Conservation (phyloP, 2,329 filamentous ascomycete species). For the Drechslera avenae region DNA sequence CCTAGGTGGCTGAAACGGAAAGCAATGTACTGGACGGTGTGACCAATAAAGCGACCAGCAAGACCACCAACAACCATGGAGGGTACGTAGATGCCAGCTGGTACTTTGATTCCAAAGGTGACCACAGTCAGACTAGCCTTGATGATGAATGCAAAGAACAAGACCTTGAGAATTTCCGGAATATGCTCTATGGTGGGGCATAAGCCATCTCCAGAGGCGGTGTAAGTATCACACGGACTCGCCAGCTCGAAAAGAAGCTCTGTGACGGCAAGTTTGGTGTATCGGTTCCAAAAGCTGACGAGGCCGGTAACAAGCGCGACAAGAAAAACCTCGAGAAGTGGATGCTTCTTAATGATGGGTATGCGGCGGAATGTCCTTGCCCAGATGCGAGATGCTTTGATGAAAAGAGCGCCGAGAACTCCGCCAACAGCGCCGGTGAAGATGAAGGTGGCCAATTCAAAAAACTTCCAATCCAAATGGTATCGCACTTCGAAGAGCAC, state of each 20-base stretch:
- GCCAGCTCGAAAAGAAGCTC: conserved; percentile 90
- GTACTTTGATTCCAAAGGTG: conserved; percentile 95
- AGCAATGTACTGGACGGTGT: conserved; percentile 81
- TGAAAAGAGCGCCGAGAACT: conserved; percentile 85
- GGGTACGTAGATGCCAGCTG: conserved; percentile 95
- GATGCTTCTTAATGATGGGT: conserved; percentile 76
- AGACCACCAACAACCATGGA: conserved; percentile 98
- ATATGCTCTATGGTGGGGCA: conserved; percentile 81
- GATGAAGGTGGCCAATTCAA: conserved; percentile 85
- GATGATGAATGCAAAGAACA: conserved; percentile 81
- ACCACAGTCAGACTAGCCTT: conserved; percentile 88
- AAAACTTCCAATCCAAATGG: conserved; percentile 87
- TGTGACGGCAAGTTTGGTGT: conserved; percentile 86
- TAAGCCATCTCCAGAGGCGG: conserved; percentile 71
- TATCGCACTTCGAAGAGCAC: conserved; percentile 96
- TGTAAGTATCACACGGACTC: conserved; percentile 79
- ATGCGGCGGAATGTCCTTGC: conserved; percentile 86
- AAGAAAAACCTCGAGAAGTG: conserved; percentile 83
- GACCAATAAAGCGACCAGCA: conserved; percentile 85
- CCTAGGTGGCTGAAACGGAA: conserved; percentile 72
- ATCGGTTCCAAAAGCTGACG: conserved; percentile 89
- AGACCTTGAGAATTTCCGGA: conserved; percentile 71
- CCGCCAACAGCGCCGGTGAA: conserved; percentile 87
- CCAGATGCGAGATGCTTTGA: conserved; percentile 92
- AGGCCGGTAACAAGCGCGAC: conserved; percentile 85